Base-by-base conservation (phyloP, 2,329 filamentous ascomycete genomes). In the Macroventuria anomochaeta region DNA sequence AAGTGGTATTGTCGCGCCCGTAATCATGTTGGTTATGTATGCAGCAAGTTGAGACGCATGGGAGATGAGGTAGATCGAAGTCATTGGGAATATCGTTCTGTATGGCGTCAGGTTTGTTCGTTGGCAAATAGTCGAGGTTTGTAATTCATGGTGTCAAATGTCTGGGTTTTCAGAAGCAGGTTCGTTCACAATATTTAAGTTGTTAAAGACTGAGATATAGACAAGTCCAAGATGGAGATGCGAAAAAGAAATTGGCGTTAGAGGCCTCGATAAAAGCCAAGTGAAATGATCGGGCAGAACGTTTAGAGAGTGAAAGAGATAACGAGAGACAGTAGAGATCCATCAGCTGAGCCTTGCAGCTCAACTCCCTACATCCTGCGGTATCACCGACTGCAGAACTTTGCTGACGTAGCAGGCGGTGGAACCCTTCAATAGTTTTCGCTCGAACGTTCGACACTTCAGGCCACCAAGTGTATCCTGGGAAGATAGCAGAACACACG, bases 401-500 rank as follows among this genome's bases (percentile, higher is more conserved):
- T 21, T 23, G 25, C 20, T 21, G 32, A 42, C 8, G 23, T 25
- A 25, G 23, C 23, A 21, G 7, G 25, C 18, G 8, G 26, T 29
- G 34, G 15, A 37, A 37, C 26, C n/a, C 13, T 3, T 31, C 11
- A 13, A 10, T 28, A 8, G 17, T 25, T 34, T 15, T 36, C 25
- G 13, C 26, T 43, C 21, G 18, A 33, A 26, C 15, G 21, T 18
- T 31, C 26, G 34, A 23, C 17, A 21, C 18, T 39, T n/a, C 21
- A 33, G 18, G 41, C 41, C 28, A 12, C 23, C 31, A 26, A 32
- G 34, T n/a, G 28, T 29, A 37, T 46, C 26, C 21, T 29, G 41
- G 31, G 20, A 10, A 51, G 28, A 18, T 33, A 44, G 20, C 50
- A 53, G 39, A 39, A 32, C 38, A 54, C 44, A 48, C 38, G 51